phyloP scores from a whole-genome alignment of 164 flowering plant genomes.

The Nymphaea colorata region DNA sequence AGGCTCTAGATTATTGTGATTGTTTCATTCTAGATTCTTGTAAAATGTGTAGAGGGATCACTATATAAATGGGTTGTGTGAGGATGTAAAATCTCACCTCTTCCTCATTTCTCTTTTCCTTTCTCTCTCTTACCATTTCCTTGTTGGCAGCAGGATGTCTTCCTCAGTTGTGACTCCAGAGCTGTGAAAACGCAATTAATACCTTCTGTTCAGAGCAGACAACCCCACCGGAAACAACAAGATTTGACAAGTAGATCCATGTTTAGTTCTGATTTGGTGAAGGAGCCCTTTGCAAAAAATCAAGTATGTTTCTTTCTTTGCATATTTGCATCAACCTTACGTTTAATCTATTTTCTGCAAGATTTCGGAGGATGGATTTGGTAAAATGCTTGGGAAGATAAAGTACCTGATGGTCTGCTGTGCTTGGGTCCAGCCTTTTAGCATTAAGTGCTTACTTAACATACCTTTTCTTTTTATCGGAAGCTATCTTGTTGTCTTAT shows the following conservation, averaged over 20 bases:
- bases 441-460: too few relatives aligned
- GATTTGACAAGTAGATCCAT: neutral
- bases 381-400: neutral
- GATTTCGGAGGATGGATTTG: too few relatives aligned
- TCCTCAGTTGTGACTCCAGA: neutral
- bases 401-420: neutral
- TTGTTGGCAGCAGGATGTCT: constrained; percentile 3
- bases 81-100: too few relatives aligned
- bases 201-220: neutral
- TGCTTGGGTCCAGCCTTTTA: neutral
- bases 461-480: too few relatives aligned
- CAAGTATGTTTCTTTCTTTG: constrained; percentile 12
- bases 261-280: neutral
- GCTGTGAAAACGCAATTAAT: neutral
- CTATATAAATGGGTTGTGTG: too few relatives aligned
- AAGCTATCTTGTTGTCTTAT: neutral
- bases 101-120: neutral
- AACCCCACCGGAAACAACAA: constrained; percentile 1
- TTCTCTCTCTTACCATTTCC: neutral
- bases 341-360: neutral
- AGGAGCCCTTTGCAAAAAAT: constrained; percentile 35
- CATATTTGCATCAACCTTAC: neutral
- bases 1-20: too few relatives aligned
- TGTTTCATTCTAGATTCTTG: too few relatives aligned
- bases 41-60: too few relatives aligned